phyloP scores from a whole-genome alignment of 495 filamentous ascomycete genomes.

The Penicillium canariense region DNA sequence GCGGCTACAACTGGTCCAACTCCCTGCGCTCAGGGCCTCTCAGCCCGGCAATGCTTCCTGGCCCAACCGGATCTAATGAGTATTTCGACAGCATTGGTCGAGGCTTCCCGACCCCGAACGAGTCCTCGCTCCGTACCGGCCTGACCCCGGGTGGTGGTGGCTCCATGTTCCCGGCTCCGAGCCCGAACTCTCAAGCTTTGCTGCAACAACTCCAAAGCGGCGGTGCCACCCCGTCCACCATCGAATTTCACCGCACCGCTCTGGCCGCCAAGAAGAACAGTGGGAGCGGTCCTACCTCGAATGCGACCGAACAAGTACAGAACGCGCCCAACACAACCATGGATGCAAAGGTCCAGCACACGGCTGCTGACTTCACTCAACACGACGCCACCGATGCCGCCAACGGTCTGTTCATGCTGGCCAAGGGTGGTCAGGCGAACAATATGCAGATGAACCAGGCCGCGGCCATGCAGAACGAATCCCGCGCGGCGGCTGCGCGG shows the following conservation, averaged over 20 bases:
- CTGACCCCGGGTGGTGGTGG: slow-evolving; percentile 93
- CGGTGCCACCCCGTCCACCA: slow-evolving; percentile 80
- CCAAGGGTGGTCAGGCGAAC: slow-evolving; percentile 60
- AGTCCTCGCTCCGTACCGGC: slow-evolving; percentile 88
- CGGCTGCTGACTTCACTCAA: slow-evolving; percentile 65
- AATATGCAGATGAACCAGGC: slow-evolving; percentile 40
- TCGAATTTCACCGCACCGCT: slow-evolving; percentile 94
- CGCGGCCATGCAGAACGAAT: slow-evolving; percentile 25
- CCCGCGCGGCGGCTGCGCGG: slow-evolving; percentile 26
- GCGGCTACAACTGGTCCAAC: slow-evolving; percentile 74
- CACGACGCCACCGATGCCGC: slow-evolving; percentile 93
- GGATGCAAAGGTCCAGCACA: slow-evolving; percentile 46
- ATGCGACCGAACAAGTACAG: slow-evolving; percentile 50
- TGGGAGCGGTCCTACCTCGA: slow-evolving; percentile 49
- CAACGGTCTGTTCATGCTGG: slow-evolving; percentile 89
- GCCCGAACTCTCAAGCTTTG: slow-evolving; percentile 79
- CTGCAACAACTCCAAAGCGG: slow-evolving; percentile 76
- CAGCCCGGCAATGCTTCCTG: slow-evolving; percentile 96
- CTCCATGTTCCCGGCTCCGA: slow-evolving; percentile 94
- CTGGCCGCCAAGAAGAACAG: slow-evolving; percentile 71
- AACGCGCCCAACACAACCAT: slow-evolving; percentile 45
- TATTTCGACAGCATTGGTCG: slow-evolving; percentile 80
- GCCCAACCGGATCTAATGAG: slow-evolving; percentile 72
- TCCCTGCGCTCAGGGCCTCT: slow-evolving; percentile 88
- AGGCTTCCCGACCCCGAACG: slow-evolving; percentile 94